Conservation (phyloP, 371 early-diverging fungal species). For the Lichtheimia ramosa region DNA sequence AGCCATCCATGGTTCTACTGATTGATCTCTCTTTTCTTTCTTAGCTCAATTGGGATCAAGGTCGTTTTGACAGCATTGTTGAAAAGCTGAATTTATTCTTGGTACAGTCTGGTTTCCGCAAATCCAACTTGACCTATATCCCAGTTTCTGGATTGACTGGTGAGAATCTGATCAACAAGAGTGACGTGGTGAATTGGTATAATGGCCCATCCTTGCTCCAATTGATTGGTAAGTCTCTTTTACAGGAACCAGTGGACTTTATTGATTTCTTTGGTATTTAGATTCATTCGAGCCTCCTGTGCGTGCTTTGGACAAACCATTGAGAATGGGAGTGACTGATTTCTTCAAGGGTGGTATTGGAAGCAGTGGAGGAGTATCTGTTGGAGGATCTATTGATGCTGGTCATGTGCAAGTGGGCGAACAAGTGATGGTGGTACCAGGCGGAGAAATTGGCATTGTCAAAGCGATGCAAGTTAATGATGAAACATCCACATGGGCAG, state of each 20-base stretch:
- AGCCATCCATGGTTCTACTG: not conserved
- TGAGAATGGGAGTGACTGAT: slow-evolving; percentile 83
- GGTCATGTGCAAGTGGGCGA: slow-evolving; percentile 90
- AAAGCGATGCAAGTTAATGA: slow-evolving; percentile 79
- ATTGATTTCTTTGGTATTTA: slow-evolving; percentile 12
- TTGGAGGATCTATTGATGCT: slow-evolving; percentile 83
- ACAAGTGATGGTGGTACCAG: slow-evolving; percentile 77
- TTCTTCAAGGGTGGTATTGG: slow-evolving; percentile 83
- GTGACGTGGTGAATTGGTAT: slow-evolving; percentile 67
- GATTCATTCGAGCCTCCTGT: slow-evolving; percentile 76
- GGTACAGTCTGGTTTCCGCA: slow-evolving; percentile 72
- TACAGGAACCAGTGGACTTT: not conserved
- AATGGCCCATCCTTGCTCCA: slow-evolving; percentile 64
- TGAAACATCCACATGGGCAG: slow-evolving; percentile 81
- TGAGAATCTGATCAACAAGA: slow-evolving; percentile 69
- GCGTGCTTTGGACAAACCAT: slow-evolving; percentile 76
- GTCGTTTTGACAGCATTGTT: slow-evolving; percentile 74
- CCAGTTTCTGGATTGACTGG: slow-evolving; percentile 92
- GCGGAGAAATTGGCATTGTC: slow-evolving; percentile 74
- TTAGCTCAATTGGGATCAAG: slow-evolving; percentile 74
- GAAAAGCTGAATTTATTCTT: slow-evolving; percentile 70
- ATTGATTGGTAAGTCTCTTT: slow-evolving; percentile 46
- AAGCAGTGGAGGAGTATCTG: slow-evolving; percentile 68
- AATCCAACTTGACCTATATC: slow-evolving; percentile 69
- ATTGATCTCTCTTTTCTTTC: too few species aligned